phyloP scores from a whole-genome alignment of 2,329 filamentous ascomycete genomes.

The Aspergillus felis region DNA sequence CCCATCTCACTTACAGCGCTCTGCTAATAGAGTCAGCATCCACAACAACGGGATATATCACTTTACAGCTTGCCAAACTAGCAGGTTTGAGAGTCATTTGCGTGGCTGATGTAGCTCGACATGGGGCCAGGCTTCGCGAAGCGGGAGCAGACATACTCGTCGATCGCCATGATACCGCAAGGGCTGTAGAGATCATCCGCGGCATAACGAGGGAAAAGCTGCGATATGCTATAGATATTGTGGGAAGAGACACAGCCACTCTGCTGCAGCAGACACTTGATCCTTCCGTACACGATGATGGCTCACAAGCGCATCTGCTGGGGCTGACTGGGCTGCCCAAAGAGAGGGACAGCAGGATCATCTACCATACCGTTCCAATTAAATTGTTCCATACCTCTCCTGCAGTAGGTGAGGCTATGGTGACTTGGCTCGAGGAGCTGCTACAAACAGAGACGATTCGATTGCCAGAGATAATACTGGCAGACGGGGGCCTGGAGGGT shows the following conservation, averaged over 20 bases:
- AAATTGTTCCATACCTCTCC: conserved; percentile 70
- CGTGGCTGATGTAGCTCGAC: conserved; percentile 63
- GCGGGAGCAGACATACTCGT: conserved; percentile 61
- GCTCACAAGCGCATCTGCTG: conserved; percentile 54
- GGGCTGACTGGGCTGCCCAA: conserved; percentile 67
- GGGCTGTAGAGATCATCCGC: conserved; percentile 63
- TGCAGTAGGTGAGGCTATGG: conserved; percentile 59
- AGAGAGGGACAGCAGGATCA: conserved; percentile 41
- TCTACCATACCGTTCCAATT: conserved; percentile 66
- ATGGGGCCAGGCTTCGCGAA: conserved; percentile 56
- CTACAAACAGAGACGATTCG: conserved; percentile 51
- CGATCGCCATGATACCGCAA: conserved; percentile 61
- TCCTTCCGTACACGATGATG: conserved; percentile 7
- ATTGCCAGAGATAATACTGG: conserved; percentile 63
- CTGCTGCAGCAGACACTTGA: conserved; percentile 54
- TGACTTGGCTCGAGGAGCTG: conserved; percentile 65
- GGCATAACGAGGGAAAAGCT: conserved; percentile 55
- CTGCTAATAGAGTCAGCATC: conserved; percentile 44
- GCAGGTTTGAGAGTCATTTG: conserved; percentile 62
- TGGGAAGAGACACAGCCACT: conserved; percentile 60
- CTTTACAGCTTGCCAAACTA: conserved; percentile 64
- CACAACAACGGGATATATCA: conserved; percentile 64
- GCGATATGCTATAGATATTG: conserved; percentile 66
- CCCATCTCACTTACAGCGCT: background rate
- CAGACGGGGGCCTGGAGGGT: conserved; percentile 59